phyloP scores from a whole-genome alignment of 163 green algal species.

The Scenedesmus sp. region DNA sequence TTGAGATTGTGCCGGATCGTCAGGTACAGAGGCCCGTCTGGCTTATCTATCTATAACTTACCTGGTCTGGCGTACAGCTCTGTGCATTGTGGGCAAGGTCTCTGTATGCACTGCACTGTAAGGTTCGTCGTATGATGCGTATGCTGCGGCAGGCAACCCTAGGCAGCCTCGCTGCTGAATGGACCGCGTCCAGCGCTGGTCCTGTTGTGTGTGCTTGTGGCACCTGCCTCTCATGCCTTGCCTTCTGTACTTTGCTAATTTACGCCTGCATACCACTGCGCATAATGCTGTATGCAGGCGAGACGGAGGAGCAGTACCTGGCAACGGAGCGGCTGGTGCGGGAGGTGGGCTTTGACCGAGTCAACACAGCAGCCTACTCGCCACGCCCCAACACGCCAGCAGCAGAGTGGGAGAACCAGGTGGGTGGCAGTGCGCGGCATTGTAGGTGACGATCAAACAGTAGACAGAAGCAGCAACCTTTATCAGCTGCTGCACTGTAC shows the following conservation, averaged over 20 bases:
- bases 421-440: constrained; percentile 41
- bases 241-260: neutral
- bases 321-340: constrained; percentile 85
- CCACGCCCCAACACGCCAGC: constrained; percentile 94
- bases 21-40: neutral
- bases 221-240: neutral
- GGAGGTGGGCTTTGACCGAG: constrained; percentile 94
- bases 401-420: constrained; percentile 90
- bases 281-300: constrained; percentile 60
- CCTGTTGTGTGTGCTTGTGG: constrained; percentile 5
- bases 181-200: neutral
- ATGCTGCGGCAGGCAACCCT: neutral
- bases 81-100: neutral
- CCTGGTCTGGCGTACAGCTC: too few species aligned
- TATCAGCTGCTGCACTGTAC: neutral
- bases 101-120: neutral
- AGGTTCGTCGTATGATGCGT: neutral
- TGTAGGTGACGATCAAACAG: neutral
- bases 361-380: constrained; percentile 98
- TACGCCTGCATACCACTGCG: neutral
- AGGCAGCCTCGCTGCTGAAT: neutral
- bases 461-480: neutral
- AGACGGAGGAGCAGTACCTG: constrained; percentile 98
- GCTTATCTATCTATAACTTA: neutral
- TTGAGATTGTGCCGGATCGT: neutral